Evolutionary conservation across 371 early-diverging fungal genomes (phyloP).

Genomic region (Chytridiales sp.): DNA sequence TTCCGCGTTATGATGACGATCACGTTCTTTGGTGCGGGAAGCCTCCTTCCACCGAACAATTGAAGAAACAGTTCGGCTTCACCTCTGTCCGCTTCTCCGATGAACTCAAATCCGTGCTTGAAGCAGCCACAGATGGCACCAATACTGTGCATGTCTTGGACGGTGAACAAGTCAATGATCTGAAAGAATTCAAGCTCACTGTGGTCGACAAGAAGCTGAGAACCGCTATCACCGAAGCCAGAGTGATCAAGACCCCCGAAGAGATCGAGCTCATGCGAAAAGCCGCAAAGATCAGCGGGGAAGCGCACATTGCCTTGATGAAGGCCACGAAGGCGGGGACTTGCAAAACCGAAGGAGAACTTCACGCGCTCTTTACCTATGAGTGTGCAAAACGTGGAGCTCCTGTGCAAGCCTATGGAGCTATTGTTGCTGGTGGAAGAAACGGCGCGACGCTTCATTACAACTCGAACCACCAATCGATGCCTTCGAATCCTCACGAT

Average conservation of each 20-base stretch:
- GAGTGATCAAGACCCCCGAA: constrained; percentile 73
- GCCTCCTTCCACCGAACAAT: constrained; percentile 36
- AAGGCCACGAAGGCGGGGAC: constrained; percentile 57
- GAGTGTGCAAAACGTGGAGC: constrained; percentile 66
- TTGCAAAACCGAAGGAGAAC: constrained; percentile 59
- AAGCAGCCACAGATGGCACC: not conserved
- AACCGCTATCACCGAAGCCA: constrained; percentile 70
- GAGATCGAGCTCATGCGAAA: constrained; percentile 76
- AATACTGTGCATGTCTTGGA: constrained; percentile 7
- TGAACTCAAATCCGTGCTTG: constrained; percentile 45
- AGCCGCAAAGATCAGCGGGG: constrained; percentile 63
- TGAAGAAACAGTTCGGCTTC: constrained; percentile 58
- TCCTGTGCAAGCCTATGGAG: constrained; percentile 76
- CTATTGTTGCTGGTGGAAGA: constrained; percentile 79
- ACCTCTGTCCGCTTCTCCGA: constrained; percentile 61
- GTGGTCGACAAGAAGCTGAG: no score
- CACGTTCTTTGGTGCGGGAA: constrained; percentile 83
- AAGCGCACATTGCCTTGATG: constrained; percentile 71
- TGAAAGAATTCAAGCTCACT: no score
- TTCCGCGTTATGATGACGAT: constrained; percentile 68
- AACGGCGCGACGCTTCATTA: constrained; percentile 85
- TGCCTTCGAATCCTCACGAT: constrained; percentile 50
- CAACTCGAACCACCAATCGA: constrained; percentile 63
- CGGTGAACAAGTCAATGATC: not conserved
- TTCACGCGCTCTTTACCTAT: constrained; percentile 76